Percentiles rank a stretch among this genome's conserved stretches.
phyloP scores from a whole-genome alignment of 139 green algal species.

The Chlorella sp. region DNA sequence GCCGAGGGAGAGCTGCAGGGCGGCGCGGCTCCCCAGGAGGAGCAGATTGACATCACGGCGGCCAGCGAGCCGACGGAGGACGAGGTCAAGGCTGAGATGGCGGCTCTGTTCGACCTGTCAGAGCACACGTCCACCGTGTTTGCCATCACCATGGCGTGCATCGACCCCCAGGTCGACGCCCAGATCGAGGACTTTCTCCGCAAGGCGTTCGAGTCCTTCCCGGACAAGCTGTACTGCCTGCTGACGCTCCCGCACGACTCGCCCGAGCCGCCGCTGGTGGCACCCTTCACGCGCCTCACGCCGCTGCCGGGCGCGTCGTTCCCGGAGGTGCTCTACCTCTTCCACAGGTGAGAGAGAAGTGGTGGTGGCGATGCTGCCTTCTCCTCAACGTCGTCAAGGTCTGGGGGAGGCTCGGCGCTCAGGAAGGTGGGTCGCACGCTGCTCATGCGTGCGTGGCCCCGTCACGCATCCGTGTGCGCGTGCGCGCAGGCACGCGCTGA shows the following conservation, averaged over 20 bases:
- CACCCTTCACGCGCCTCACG: constrained; percentile 29
- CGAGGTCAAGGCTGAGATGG: constrained; percentile 34
- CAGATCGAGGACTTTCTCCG: constrained; percentile 31
- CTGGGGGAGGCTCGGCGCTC: no score
- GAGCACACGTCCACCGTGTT: constrained; percentile 21
- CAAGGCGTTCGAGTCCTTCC: constrained; percentile 37
- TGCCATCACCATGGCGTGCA: constrained; percentile 64
- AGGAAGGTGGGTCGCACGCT: no score
- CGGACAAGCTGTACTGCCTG: constrained; percentile 42
- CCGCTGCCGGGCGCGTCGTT: constrained; percentile 27
- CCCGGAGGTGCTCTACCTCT: constrained; percentile 45
- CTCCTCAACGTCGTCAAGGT: no score
- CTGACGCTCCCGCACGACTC: constrained; percentile 49
- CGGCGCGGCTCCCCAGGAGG: background rate
- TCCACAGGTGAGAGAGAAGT: constrained; percentile 27
- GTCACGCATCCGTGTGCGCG: no score
- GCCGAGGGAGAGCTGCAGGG: background rate
- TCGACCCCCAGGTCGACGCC: constrained; percentile 36
- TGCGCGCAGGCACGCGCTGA: constrained; percentile 17
- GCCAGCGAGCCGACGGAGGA: constrained; percentile 19
- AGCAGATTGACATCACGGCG: constrained; percentile 2
- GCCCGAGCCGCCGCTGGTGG: constrained; percentile 31
- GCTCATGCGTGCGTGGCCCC: no score
- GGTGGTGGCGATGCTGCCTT: no score
- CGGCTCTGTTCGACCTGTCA: constrained; percentile 12